A percentile compares a stretch with the other conserved stretches of the same genome.
These are phyloP conservation scores for Clarireedia homoeocarpa DNA, from an alignment of 2,329 filamentous ascomycete species.

Conservation along the genomic window DNA sequence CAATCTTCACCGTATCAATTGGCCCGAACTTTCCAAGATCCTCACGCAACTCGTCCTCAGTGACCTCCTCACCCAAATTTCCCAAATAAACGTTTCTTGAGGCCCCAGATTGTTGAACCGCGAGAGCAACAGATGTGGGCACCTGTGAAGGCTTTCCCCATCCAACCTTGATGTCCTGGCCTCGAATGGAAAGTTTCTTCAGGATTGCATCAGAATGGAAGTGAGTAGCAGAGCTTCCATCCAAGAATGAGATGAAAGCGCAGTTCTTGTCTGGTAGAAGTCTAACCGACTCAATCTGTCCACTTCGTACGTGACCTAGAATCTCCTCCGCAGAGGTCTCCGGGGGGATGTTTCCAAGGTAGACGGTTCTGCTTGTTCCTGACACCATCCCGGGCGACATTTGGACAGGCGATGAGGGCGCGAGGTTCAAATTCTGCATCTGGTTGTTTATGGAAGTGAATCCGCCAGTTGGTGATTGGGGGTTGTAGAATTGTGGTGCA, in stretches of 20 bases:
- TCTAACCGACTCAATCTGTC: constrained; percentile 97
- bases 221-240: constrained; percentile 94
- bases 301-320: constrained; percentile 88
- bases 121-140: constrained; percentile 91
- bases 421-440: constrained; percentile 40
- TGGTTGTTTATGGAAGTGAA: constrained; percentile 44
- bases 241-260: constrained; percentile 97
- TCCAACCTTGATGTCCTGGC: constrained; percentile 98
- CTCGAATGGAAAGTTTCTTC: constrained; percentile 98
- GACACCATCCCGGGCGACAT: constrained; percentile 75
- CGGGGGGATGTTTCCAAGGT: constrained; percentile 95
- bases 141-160: constrained; percentile 99
- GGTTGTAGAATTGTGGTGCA: constrained; percentile 71
- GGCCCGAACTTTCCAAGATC: constrained; percentile 94
- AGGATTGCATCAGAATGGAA: constrained; percentile 99
- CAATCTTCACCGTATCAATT: constrained; percentile 96
- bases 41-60: constrained; percentile 87
- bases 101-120: constrained; percentile 93
- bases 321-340: constrained; percentile 97
- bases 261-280: constrained; percentile 98
- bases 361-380: constrained; percentile 91
- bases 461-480: constrained; percentile 79
- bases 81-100: constrained; percentile 96
- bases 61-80: constrained; percentile 82
- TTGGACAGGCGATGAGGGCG: constrained; percentile 65